A percentile compares a stretch with the other conserved stretches of the same genome.
These are phyloP conservation scores for Coemansia interrupta DNA, from an alignment of 192 early-diverging fungal species.

Conservation along the genomic window DNA sequence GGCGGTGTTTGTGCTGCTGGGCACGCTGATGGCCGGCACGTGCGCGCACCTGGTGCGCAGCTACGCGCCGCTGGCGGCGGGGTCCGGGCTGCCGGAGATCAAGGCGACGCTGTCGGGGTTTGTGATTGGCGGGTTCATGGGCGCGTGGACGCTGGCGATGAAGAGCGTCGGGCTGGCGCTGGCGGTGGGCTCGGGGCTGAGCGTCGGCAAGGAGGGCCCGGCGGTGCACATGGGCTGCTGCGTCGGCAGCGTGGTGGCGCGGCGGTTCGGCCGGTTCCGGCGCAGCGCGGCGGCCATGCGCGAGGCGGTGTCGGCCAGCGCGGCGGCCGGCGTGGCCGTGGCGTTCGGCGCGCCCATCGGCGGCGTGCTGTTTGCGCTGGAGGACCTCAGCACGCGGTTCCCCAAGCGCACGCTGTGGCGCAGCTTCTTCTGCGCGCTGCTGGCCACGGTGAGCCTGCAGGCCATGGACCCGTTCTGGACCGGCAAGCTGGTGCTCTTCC, in stretches of 20 bases:
- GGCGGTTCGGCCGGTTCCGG: conserved; percentile 80
- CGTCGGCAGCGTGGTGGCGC: conserved; percentile 77
- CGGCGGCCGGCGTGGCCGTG: conserved; percentile 70
- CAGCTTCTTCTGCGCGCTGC: conserved; percentile 95
- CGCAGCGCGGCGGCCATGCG: conserved; percentile 68
- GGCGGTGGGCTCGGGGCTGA: conserved; percentile 78
- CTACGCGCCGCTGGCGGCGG: conserved; percentile 87
- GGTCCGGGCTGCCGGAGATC: conserved; percentile 92
- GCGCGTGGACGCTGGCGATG: conserved; percentile 81
- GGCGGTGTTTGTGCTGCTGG: conserved; percentile 69
- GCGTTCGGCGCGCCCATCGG: conserved; percentile 72
- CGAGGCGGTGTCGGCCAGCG: conserved; percentile 69
- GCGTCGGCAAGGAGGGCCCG: conserved; percentile 91
- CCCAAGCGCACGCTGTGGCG: conserved; percentile 94
- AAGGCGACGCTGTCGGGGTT: conserved; percentile 86
- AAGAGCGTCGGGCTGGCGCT: conserved; percentile 73
- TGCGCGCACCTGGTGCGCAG: conserved; percentile 72
- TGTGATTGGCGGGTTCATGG: conserved; percentile 90
- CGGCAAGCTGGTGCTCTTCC: conserved; percentile 95
- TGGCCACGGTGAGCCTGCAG: conserved; percentile 87
- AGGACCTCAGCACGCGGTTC: conserved; percentile 95
- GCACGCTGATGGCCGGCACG: conserved; percentile 68
- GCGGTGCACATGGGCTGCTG: conserved; percentile 92
- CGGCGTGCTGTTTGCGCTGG: conserved; percentile 71
- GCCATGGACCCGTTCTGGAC: conserved; percentile 93